Evolutionary conservation across 2,329 filamentous ascomycete genomes (phyloP), one percentile per base, ranked within the genome.

Genomic region (Monilinia vaccinii-corymbosi): DNA sequence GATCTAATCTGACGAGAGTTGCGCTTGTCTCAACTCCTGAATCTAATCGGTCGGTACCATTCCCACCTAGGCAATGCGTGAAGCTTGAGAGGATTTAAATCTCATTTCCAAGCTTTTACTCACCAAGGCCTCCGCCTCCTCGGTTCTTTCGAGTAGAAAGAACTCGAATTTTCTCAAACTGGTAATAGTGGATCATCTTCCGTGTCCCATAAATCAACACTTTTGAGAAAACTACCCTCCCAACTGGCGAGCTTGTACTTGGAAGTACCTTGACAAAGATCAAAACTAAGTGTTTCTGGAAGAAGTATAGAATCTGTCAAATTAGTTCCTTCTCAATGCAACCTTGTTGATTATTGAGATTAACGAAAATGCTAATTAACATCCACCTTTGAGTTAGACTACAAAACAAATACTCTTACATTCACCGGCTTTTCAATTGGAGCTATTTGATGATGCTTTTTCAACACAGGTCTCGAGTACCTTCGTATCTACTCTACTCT

Each of bases 1-100:
- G 16, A 58, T 52, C 46, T 44, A 58, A 58, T 58, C 56, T 58
- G 56, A 58, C 44, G n/a, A 44, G 13, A 28, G 11, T 42, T 50
- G 34, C 18, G 34, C 18, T 47, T 56, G n/a, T 31, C 16, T 31
- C 13, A 32, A 28, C 46, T 40, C 38, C 38, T 7, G 14, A 7
- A 32, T 44, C 38, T 32, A 44, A n/a, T 34, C 25, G 8, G 38
- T 34, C 25, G 8, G 38, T 45, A 44, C 51, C 40, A 44, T 55
- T 55, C 51, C 38, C 23, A 32, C n/a, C n/a, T 21, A 16, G 38
- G 38, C 9, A 53, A 23, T 44, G 11, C 13, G 32, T 16, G 11
- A 34, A 13, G 38, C 32, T 32, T 44, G 38, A 55, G 51, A 21
- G 31, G 16, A 44, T 53, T 32, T 32, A 21, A 53, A 31, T 42